Percentiles rank a stretch among this genome's conserved stretches.
phyloP scores from a whole-genome alignment of 2,329 filamentous ascomycete genomes.

The Cladophialophora psammophila region DNA sequence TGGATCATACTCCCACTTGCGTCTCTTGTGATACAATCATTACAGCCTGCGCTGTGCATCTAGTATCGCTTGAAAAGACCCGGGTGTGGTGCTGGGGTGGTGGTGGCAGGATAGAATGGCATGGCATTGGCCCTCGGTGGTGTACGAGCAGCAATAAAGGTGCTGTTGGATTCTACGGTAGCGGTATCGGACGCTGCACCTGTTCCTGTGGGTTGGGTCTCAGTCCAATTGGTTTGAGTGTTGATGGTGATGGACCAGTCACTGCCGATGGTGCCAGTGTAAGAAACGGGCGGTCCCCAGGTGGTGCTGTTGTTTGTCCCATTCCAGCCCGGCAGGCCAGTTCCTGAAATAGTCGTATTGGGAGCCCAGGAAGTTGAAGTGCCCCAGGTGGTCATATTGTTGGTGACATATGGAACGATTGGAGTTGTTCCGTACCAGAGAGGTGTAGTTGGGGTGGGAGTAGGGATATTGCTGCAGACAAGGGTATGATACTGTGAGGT shows the following conservation, averaged over 20 bases:
- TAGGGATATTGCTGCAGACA: slow-evolving; percentile 30
- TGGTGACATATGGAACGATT: slow-evolving; percentile 22
- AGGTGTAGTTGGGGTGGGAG: slow-evolving; percentile 23
- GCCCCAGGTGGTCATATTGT: slow-evolving; percentile 29
- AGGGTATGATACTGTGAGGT: slow-evolving; percentile 27
- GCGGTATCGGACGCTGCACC: slow-evolving; percentile 15
- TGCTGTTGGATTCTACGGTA: slow-evolving; percentile 10
- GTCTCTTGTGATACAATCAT: background rate
- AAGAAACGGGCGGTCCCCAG: slow-evolving; percentile 26
- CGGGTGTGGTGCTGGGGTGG: slow-evolving; percentile 16
- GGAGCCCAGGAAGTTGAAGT: slow-evolving; percentile 21
- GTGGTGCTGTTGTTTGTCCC: slow-evolving; percentile 18
- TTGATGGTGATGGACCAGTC: slow-evolving; percentile 19
- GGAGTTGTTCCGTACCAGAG: slow-evolving; percentile 23
- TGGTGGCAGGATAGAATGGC: slow-evolving; percentile 26
- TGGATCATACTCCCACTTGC: background rate
- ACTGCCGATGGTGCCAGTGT: slow-evolving; percentile 24
- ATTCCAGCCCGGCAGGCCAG: slow-evolving; percentile 9
- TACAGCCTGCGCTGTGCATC: background rate
- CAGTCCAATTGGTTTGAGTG: slow-evolving; percentile 21
- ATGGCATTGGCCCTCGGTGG: slow-evolving; percentile 24
- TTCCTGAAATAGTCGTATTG: slow-evolving; percentile 24
- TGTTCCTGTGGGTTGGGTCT: slow-evolving; percentile 20
- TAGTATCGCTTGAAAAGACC: slow-evolving; percentile 32
- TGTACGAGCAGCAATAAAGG: slow-evolving; percentile 13